Evolutionary conservation across 2,329 filamentous ascomycete species (phyloP).

Genomic region (Xylaria arbuscula): DNA sequence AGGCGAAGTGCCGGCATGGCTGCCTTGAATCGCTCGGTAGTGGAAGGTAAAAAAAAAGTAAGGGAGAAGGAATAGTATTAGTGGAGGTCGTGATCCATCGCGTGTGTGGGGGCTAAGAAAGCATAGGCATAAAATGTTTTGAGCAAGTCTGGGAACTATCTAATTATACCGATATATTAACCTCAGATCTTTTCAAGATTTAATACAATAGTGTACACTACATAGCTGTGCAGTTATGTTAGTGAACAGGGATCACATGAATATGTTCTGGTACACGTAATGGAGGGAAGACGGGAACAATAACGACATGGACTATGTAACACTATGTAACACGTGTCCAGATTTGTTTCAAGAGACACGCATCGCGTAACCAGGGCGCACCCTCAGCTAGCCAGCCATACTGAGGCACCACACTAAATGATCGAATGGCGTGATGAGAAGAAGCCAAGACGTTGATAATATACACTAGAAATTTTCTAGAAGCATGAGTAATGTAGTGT

Average conservation of each 20-base stretch:
- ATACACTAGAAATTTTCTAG: slow-evolving; percentile 38
- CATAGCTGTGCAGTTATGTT: not conserved
- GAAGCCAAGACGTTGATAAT: slow-evolving; percentile 25
- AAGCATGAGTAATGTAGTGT: slow-evolving; percentile 16
- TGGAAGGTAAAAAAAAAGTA: not conserved
- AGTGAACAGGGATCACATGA: not conserved
- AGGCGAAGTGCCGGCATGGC: slow-evolving; percentile 1
- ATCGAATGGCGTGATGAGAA: slow-evolving; percentile 10
- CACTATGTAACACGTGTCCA: slow-evolving; percentile 7
- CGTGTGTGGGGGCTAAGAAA: no score
- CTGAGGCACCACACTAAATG: not conserved
- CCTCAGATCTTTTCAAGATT: no score
- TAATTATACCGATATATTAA: no score
- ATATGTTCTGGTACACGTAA: no score
- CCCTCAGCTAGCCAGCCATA: not conserved
- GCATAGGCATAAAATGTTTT: no score
- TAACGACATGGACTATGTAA: slow-evolving; percentile 1
- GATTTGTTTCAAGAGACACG: slow-evolving; percentile 10
- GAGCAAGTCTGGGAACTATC: no score
- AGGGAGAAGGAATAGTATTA: not conserved
- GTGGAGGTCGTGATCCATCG: not conserved
- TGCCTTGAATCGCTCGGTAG: not conserved
- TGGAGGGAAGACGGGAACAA: not conserved
- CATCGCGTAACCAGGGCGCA: not conserved
- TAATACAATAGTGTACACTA: no score